Evolutionary conservation across 2,329 filamentous ascomycete species (phyloP).

Genomic region (Xylaria sp.): DNA sequence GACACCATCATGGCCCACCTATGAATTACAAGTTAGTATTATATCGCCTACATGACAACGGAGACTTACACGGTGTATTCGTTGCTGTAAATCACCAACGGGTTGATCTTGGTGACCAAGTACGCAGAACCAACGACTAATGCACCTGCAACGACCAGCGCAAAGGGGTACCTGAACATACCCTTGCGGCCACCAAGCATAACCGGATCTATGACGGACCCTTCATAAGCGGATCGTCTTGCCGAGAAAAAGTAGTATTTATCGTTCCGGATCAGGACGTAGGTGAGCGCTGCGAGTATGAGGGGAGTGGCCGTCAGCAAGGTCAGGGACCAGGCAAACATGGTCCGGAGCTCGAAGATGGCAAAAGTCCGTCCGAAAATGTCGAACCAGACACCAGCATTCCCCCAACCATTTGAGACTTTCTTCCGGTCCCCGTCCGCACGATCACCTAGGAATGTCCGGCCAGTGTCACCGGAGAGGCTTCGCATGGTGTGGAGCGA

Average conservation of each 20-base stretch:
- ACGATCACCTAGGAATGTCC: slow-evolving; percentile 59
- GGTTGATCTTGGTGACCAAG: slow-evolving; percentile 80
- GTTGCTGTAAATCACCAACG: slow-evolving; percentile 88
- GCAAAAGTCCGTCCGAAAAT: slow-evolving; percentile 80
- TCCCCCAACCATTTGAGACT: slow-evolving; percentile 67
- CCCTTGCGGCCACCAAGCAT: slow-evolving; percentile 76
- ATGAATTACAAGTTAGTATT: slow-evolving; percentile 13
- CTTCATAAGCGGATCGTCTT: slow-evolving; percentile 56
- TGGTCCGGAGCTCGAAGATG: slow-evolving; percentile 75
- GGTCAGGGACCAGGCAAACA: slow-evolving; percentile 87
- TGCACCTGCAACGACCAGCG: slow-evolving; percentile 67
- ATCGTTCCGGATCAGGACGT: slow-evolving; percentile 69
- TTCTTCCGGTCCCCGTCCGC: slow-evolving; percentile 60
- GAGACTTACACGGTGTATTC: slow-evolving; percentile 67
- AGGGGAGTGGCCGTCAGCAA: slow-evolving; percentile 80
- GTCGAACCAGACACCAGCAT: slow-evolving; percentile 88
- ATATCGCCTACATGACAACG: background rate
- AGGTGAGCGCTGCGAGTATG: slow-evolving; percentile 68
- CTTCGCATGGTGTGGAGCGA: slow-evolving; percentile 73
- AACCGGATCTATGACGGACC: slow-evolving; percentile 64
- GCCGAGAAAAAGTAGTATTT: slow-evolving; percentile 89
- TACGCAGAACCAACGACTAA: slow-evolving; percentile 74
- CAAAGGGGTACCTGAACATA: slow-evolving; percentile 80
- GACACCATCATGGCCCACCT: slow-evolving; percentile 82
- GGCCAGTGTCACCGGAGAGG: slow-evolving; percentile 69